A percentile compares a stretch with the other conserved stretches of the same genome.
phyloP scores from a whole-genome alignment of 306 rosid species.

The Hippophae gyantsensis region DNA sequence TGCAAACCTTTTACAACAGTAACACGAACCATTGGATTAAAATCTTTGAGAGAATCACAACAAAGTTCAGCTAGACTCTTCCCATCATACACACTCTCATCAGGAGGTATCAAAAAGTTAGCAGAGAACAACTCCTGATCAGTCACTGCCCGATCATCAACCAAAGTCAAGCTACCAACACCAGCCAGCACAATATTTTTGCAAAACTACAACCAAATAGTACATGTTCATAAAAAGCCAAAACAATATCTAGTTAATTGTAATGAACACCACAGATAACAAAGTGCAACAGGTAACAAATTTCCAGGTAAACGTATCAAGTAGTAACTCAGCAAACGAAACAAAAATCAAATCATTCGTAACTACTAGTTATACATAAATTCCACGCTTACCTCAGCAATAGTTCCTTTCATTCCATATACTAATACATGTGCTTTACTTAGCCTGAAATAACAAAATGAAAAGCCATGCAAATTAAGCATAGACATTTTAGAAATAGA shows the following conservation, averaged over 20 bases:
- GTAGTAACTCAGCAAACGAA: not conserved
- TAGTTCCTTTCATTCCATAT: conserved; percentile 79
- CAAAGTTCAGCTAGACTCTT: conserved; percentile 77
- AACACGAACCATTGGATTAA: conserved; percentile 95
- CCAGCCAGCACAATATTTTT: conserved; percentile 93
- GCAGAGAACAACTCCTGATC: conserved; percentile 48
- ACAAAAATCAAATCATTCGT: not conserved
- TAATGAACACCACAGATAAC: conserved; percentile 2
- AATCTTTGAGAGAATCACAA: conserved; percentile 83
- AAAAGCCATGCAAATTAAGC: conserved; percentile 3
- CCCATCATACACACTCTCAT: conserved; percentile 58
- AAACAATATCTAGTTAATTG: too few species aligned
- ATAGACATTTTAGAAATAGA: not conserved
- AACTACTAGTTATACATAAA: not conserved
- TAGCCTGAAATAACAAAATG: conserved; percentile 37
- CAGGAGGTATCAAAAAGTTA: conserved; percentile 69
- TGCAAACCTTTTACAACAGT: conserved; percentile 60
- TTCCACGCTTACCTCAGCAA: conserved; percentile 57
- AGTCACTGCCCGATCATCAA: conserved; percentile 58
- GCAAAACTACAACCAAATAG: conserved; percentile 51
- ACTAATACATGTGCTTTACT: conserved; percentile 88
- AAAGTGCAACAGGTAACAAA: not conserved
- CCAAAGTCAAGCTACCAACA: conserved; percentile 89
- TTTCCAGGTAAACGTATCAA: not conserved
- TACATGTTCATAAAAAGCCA: too few species aligned